phyloP scores from a whole-genome alignment of 768 basidiomycete species.

The Amanita jacksonii region DNA sequence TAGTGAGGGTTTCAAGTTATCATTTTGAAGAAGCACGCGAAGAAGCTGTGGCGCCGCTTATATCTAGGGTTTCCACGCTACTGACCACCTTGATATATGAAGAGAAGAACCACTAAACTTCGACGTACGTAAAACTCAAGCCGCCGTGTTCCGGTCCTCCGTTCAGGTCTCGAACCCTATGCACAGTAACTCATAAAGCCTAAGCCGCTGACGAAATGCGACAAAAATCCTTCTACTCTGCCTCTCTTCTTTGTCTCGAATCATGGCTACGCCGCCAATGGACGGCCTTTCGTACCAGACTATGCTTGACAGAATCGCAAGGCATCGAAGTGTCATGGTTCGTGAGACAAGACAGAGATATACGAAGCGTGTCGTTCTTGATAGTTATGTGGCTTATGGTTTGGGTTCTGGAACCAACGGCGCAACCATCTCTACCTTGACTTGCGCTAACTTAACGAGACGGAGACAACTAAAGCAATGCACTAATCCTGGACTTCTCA shows the following conservation, averaged over 20 bases:
- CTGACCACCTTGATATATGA: too few relatives aligned
- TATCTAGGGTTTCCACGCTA: too few relatives aligned
- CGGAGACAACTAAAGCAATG: conserved; percentile 8
- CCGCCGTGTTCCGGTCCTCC: too few relatives aligned
- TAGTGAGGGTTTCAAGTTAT: too few relatives aligned
- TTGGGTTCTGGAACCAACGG: conserved; percentile 19
- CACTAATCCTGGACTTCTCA: conserved; percentile 14
- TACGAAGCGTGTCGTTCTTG: conserved; percentile 14
- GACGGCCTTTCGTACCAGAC: conserved; percentile 1
- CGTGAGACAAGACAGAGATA: not conserved
- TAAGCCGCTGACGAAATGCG: not conserved
- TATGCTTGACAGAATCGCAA: conserved; percentile 6
- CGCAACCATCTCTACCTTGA: conserved; percentile 12
- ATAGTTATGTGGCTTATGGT: conserved; percentile 20
- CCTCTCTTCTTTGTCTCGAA: not conserved
- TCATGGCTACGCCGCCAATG: not conserved
- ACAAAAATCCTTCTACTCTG: not conserved
- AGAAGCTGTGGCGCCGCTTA: too few relatives aligned
- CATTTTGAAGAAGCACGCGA: too few relatives aligned
- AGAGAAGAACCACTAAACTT: too few relatives aligned
- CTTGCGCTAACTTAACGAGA: conserved; percentile 15
- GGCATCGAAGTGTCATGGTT: conserved; percentile 4
- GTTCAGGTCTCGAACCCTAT: too few relatives aligned
- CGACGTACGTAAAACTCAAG: too few relatives aligned
- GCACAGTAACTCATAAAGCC: conserved; percentile 1